These are phyloP conservation scores for Aspergillus pseudoterreus DNA, from an alignment of 2,329 filamentous ascomycete species.

Conservation along the genomic window DNA sequence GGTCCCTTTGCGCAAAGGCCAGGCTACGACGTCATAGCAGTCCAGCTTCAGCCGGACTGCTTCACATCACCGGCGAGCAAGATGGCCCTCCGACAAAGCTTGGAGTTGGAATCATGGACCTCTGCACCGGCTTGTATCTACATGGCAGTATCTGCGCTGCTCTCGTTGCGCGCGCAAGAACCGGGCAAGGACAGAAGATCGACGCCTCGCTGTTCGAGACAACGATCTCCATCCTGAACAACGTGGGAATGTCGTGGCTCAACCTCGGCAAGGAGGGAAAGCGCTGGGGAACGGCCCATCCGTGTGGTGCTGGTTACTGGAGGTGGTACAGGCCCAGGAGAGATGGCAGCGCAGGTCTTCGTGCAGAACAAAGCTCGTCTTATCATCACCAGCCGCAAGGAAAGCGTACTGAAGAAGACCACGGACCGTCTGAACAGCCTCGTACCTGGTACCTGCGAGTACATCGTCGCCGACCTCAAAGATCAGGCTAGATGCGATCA, in stretches of 20 bases:
- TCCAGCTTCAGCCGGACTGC: conserved; percentile 41
- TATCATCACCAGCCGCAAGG: conserved; percentile 8
- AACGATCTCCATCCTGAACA: conserved; percentile 38
- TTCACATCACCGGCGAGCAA: conserved; percentile 44
- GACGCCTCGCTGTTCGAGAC: conserved; percentile 47
- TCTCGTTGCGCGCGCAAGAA: conserved; percentile 34
- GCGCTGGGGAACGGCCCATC: conserved; percentile 46
- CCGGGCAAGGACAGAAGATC: conserved; percentile 42
- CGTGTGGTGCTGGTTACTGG: conserved; percentile 5
- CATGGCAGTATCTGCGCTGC: conserved; percentile 46
- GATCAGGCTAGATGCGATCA: conserved; percentile 3
- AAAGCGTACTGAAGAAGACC: neutral
- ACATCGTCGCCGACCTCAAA: conserved; percentile 2
- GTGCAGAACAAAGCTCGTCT: conserved; percentile 3
- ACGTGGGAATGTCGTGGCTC: conserved; percentile 40
- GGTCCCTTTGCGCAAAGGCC: conserved; percentile 43
- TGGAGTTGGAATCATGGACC: conserved; percentile 44
- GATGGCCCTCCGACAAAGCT: conserved; percentile 40
- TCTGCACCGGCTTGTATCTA: conserved; percentile 45
- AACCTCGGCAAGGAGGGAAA: conserved; percentile 40
- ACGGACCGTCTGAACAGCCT: conserved; percentile 3
- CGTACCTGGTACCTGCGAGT: conserved; percentile 1
- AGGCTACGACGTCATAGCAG: conserved; percentile 47
- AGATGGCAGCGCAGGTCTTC: conserved; percentile 6
- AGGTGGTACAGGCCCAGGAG: neutral